Evolutionary conservation across 768 basidiomycete genomes (phyloP), one percentile per base, ranked within the genome.

Genomic region (Trametes elegans): DNA sequence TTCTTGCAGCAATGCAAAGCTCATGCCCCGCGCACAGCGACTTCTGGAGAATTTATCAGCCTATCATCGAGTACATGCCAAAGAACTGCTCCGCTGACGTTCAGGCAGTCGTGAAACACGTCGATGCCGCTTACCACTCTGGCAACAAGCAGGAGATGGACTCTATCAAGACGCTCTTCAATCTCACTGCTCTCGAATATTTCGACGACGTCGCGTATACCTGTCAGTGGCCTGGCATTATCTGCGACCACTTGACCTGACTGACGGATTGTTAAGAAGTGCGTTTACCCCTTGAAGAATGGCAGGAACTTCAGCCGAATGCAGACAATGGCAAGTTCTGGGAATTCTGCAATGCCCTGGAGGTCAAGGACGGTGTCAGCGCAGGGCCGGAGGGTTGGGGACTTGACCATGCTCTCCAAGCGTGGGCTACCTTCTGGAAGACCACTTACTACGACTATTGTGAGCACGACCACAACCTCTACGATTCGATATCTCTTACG

Each of bases 31-130:
- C 21, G 4, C 29, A n/a, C 41, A 62, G 64, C 8, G 71, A 84
- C 64, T 84, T 80, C 62, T 86, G 83, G 83, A 71, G 71, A 57
- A 88, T 87, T 62, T 87, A 83, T 65, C 85, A 86, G 46, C 85
- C 85, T 9, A 77, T 85, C 56, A 80, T 80, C 8, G 70, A 78
- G 59, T 68, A 81, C 58, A 87, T 87, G 83, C 82, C 85, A 0
- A 36, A 62, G 55, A 88, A 89, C 64, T 89, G 87, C 69, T 86
- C 85, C 8, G 78, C 84, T 0, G 87, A 89, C 60, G 75, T 87
- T 23, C 70, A 85, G 65, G 76, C 76, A 7, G 84, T 82, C 8
- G 75, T 88, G 46, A 59, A 74, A 2, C 75, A 85, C 58, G 68
- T 87, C 23, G 87, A 88, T 61, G 44, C 73, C 42, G 78, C 81